These are phyloP conservation scores for Pichiaceae sp. DNA, from an alignment of 1,139 yeast genomes.

Conservation along the genomic window DNA sequence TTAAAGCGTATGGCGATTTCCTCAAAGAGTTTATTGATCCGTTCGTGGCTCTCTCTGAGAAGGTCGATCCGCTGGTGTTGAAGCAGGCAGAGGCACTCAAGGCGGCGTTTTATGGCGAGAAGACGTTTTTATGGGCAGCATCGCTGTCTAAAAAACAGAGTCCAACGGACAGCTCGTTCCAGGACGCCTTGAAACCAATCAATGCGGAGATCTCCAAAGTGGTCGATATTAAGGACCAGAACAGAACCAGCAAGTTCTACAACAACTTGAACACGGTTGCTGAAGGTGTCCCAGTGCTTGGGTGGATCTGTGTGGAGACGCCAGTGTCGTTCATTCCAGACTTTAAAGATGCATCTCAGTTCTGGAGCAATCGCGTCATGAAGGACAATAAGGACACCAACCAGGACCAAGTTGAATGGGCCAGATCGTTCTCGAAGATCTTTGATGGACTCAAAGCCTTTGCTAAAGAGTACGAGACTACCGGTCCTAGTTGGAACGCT, in stretches of 20 bases:
- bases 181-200: slow-evolving; percentile 58
- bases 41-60: slow-evolving; percentile 46
- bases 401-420: slow-evolving; percentile 68
- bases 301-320: slow-evolving; percentile 78
- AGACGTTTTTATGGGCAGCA: slow-evolving; percentile 51
- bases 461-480: slow-evolving; percentile 68
- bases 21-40: slow-evolving; percentile 50
- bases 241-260: slow-evolving; percentile 55
- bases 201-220: slow-evolving; percentile 53
- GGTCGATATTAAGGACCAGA: slow-evolving; percentile 60
- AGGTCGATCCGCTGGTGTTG: slow-evolving; percentile 55
- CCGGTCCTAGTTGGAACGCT: slow-evolving; percentile 76
- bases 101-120: slow-evolving; percentile 55
- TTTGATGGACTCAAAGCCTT: slow-evolving; percentile 65
- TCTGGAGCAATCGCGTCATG: slow-evolving; percentile 85
- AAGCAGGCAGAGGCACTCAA: slow-evolving; percentile 50
- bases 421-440: slow-evolving; percentile 48
- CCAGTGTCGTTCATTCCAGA: slow-evolving; percentile 68
- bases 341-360: slow-evolving; percentile 84
- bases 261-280: slow-evolving; percentile 76
- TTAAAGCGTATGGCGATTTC: slow-evolving; percentile 47
- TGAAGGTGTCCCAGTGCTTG: slow-evolving; percentile 84
- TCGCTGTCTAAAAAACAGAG: slow-evolving; percentile 59
- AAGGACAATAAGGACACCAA: slow-evolving; percentile 62
- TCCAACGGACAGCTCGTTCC: slow-evolving; percentile 42